Evolutionary conservation across 345 rosid genomes (phyloP).

Genomic region (Barbarea vulgaris): DNA sequence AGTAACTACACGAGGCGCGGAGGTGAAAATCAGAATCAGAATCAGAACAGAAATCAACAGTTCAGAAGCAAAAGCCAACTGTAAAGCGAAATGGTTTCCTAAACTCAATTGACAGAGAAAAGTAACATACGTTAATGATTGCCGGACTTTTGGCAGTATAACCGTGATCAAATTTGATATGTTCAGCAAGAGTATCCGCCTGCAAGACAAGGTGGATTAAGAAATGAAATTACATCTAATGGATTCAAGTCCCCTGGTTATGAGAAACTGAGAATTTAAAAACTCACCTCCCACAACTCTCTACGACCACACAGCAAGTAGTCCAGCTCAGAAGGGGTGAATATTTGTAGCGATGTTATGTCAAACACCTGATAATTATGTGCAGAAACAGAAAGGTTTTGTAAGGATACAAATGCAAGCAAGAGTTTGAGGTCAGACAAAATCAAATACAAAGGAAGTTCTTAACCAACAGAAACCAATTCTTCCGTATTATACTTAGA

Average conservation of each 20-base stretch:
- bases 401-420: background rate
- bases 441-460: background rate
- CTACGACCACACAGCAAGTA: slow-evolving; percentile 95
- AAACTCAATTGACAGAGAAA: background rate
- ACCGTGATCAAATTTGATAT: slow-evolving; percentile 97
- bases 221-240: background rate
- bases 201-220: slow-evolving; percentile 40
- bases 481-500: background rate
- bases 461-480: background rate
- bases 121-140: slow-evolving; percentile 63
- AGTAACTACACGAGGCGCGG: slow-evolving; percentile 55
- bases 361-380: slow-evolving; percentile 78
- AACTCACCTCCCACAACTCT: slow-evolving; percentile 94
- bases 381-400: background rate
- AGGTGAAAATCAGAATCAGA: slow-evolving; percentile 11
- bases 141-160: slow-evolving; percentile 97
- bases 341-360: slow-evolving; percentile 85
- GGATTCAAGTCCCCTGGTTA: background rate
- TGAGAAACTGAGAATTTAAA: background rate
- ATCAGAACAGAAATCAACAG: slow-evolving; percentile 1
- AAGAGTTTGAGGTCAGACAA: background rate
- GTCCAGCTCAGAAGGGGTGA: slow-evolving; percentile 85
- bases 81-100: background rate
- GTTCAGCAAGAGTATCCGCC: slow-evolving; percentile 88
- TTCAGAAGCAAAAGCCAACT: background rate